A percentile compares a stretch with the other conserved stretches of the same genome.
Evolutionary conservation across 176 grass and related monocot species (phyloP).

Genomic region (Cenchrus fungigraminus): DNA sequence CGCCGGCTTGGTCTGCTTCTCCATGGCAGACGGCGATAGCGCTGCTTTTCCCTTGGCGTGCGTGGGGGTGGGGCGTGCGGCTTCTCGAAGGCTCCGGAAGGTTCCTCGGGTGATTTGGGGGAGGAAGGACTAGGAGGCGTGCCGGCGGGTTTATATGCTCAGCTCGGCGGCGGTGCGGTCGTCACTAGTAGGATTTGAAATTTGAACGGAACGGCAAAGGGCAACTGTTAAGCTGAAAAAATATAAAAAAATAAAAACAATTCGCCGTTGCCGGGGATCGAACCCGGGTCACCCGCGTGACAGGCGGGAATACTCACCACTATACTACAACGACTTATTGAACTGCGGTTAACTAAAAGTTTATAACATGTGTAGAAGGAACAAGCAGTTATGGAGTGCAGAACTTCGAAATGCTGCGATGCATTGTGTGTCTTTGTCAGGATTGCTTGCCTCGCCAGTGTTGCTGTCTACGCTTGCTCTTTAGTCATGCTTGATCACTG

Average conservation of each 20-base stretch:
- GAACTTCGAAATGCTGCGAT: too few species aligned
- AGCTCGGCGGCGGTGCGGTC: too few species aligned
- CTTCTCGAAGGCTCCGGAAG: conserved; percentile 28
- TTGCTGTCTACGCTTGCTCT: too few species aligned
- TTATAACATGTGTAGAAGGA: too few species aligned
- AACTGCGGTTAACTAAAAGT: too few species aligned
- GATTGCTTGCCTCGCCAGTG: too few species aligned
- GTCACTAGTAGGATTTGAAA: neutral
- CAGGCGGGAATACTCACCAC: conserved; percentile 92
- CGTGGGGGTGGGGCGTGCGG: too few species aligned
- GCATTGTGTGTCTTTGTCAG: too few species aligned
- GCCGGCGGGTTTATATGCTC: too few species aligned
- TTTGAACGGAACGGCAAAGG: neutral
- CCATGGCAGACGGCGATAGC: conserved; percentile 15
- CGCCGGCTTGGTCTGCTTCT: conserved; percentile 37
- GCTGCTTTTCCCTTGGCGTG: neutral
- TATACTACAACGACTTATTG: conserved; percentile 65
- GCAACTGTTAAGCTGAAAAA: too few species aligned
- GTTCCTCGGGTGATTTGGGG: neutral
- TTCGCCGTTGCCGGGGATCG: conserved; percentile 71
- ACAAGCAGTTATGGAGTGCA: too few species aligned
- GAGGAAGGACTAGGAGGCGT: neutral
- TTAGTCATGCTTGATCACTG: too few species aligned
- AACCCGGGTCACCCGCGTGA: conserved; percentile 82
- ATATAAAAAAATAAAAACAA: neutral